phyloP scores from a whole-genome alignment of 2,329 filamentous ascomycete species.

The Apiospora rasikravindrae region DNA sequence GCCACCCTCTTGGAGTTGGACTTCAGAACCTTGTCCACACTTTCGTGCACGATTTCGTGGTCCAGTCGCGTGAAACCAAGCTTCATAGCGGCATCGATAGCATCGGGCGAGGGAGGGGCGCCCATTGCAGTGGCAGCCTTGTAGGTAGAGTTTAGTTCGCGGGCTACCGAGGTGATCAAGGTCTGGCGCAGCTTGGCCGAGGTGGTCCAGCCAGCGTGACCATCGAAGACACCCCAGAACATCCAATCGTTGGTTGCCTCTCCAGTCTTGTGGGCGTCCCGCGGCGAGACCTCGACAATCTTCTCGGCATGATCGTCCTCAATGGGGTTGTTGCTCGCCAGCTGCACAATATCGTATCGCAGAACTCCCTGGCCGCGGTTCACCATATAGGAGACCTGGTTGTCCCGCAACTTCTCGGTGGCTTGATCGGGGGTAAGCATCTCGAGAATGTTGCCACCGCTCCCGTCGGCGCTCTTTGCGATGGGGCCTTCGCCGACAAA shows the following conservation, averaged over 20 bases:
- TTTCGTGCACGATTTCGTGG: constrained; percentile 92
- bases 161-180: constrained; percentile 88
- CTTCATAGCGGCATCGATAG: constrained; percentile 91
- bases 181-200: constrained; percentile 94
- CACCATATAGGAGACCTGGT: constrained; percentile 90
- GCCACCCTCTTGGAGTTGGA: constrained; percentile 88
- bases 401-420: constrained; percentile 83
- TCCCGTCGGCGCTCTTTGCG: constrained; percentile 85
- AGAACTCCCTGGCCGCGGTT: constrained; percentile 89
- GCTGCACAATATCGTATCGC: constrained; percentile 91
- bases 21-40: constrained; percentile 88
- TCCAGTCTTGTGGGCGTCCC: constrained; percentile 46
- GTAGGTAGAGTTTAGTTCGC: constrained; percentile 92
- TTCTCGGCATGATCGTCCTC: constrained; percentile 99
- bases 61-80: constrained; percentile 87
- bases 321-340: constrained; percentile 96
- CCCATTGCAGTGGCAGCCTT: constrained; percentile 68
- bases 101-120: constrained; percentile 73
- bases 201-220: constrained; percentile 91
- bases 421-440: constrained; percentile 97
- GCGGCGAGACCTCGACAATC: constrained; percentile 86
- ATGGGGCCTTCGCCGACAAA: constrained; percentile 86
- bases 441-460: constrained; percentile 85
- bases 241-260: constrained; percentile 85
- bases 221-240: constrained; percentile 99